Conservation (phyloP, 2,329 filamentous ascomycete species). For the Aspergillus ustus region DNA sequence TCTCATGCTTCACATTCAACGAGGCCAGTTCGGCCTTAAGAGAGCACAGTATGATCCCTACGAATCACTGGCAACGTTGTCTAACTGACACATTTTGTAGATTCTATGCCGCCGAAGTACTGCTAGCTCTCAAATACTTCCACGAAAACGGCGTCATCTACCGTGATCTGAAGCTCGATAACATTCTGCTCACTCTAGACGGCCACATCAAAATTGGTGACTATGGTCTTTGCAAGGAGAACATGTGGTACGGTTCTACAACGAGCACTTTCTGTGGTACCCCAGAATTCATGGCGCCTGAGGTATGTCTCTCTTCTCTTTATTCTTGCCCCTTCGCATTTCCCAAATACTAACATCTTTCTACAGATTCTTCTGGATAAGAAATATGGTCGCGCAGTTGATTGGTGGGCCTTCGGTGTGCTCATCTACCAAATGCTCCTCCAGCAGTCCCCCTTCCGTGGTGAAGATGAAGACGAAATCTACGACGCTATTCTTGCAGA, state of each 20-base stretch:
- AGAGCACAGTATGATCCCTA: constrained; percentile 77
- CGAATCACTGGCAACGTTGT: neutral
- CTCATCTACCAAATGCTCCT: constrained; percentile 99
- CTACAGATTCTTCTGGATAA: constrained; percentile 90
- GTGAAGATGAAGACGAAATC: constrained; percentile 98
- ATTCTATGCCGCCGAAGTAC: constrained; percentile 97
- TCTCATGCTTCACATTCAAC: constrained; percentile 98
- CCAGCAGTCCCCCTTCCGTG: constrained; percentile 97
- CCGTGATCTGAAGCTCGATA: constrained; percentile 77
- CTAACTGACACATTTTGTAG: constrained; percentile 46
- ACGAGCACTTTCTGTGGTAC: constrained; percentile 99
- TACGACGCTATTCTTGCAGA: constrained; percentile 98
- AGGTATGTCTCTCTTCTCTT: constrained; percentile 61
- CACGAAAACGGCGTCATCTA: constrained; percentile 99
- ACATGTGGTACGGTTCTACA: constrained; percentile 98
- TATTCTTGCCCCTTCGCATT: neutral
- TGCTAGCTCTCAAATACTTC: constrained; percentile 97
- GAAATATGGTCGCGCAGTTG: constrained; percentile 95
- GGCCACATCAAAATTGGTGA: constrained; percentile 99
- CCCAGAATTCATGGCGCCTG: constrained; percentile 99
- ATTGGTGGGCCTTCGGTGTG: constrained; percentile 99
- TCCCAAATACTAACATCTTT: constrained; percentile 21
- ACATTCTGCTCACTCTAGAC: constrained; percentile 91
- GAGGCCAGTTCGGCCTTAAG: constrained; percentile 93
- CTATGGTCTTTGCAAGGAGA: constrained; percentile 98